Conservation (phyloP, 225 moss, liverwort and hornwort species). For the Climacium dendroides region DNA sequence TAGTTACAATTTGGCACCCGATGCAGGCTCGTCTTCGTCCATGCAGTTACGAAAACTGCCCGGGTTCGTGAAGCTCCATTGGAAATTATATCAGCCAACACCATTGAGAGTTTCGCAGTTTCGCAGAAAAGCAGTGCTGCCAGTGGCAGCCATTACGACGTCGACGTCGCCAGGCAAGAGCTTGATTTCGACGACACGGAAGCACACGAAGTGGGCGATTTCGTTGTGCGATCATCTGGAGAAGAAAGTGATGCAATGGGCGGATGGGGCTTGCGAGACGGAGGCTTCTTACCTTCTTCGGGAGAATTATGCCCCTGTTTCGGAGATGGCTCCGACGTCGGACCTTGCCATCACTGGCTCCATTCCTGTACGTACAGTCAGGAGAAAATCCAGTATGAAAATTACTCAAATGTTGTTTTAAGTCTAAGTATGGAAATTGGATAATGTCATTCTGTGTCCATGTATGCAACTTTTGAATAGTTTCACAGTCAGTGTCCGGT, state of each 20-base stretch:
- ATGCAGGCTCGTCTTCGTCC: neutral
- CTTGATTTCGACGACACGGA: neutral
- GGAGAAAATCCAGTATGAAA: neutral
- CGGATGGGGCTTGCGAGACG: neutral
- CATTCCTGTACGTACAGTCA: slow-evolving; percentile 1
- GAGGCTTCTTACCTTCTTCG: neutral
- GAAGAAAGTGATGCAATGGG: neutral
- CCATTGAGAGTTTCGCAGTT: neutral
- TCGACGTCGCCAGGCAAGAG: neutral
- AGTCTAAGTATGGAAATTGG: neutral
- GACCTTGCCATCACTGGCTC: neutral
- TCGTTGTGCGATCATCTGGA: slow-evolving; percentile 1
- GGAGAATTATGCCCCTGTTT: slow-evolving; percentile 8
- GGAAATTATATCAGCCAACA: neutral
- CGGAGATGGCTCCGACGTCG: slow-evolving; percentile 3
- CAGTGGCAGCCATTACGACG: neutral
- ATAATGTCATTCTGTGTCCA: neutral
- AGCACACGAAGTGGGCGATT: neutral
- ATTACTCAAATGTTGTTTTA: neutral
- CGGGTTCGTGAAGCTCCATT: neutral
- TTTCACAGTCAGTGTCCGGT: too few species aligned
- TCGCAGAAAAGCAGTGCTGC: neutral
- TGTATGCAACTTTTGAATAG: too few species aligned
- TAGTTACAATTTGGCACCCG: neutral
- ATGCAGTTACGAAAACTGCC: neutral